Conservation (phyloP, 1,284 basidiomycete species). For the Wallemia mellicola region DNA sequence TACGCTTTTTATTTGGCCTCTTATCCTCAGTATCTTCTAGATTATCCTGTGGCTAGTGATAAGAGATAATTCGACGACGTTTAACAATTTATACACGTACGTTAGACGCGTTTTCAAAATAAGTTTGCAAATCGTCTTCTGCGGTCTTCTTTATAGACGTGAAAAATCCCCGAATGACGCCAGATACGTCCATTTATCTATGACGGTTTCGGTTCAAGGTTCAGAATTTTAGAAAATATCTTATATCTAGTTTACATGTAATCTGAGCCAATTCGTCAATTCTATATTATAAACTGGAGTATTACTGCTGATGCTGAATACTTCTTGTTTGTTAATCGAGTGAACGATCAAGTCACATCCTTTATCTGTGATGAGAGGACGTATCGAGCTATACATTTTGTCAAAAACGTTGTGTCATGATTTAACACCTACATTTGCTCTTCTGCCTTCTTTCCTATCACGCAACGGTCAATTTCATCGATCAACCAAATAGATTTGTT, state of each 20-base stretch:
- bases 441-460: not conserved
- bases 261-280: not conserved
- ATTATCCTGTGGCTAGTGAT: not conserved
- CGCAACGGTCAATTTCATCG: not conserved
- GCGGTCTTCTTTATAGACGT: not conserved
- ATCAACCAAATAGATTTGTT: not conserved
- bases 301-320: not conserved
- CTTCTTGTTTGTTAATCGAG: not conserved
- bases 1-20: not conserved
- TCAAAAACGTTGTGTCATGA: not conserved
- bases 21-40: not conserved
- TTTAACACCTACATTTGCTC: not conserved
- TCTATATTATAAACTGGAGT: not conserved
- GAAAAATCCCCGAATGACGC: not conserved
- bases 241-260: not conserved
- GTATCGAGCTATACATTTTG: not conserved
- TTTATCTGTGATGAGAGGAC: not conserved
- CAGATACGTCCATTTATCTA: not conserved
- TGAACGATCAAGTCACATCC: not conserved
- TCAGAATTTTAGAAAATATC: not conserved
- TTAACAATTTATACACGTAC: not conserved
- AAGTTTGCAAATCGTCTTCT: not conserved
- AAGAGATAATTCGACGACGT: not conserved
- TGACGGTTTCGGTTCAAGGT: not conserved
- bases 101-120: not conserved